Base-by-base conservation (phyloP, 75 land plant species). In the Pinus albicaulis region DNA sequence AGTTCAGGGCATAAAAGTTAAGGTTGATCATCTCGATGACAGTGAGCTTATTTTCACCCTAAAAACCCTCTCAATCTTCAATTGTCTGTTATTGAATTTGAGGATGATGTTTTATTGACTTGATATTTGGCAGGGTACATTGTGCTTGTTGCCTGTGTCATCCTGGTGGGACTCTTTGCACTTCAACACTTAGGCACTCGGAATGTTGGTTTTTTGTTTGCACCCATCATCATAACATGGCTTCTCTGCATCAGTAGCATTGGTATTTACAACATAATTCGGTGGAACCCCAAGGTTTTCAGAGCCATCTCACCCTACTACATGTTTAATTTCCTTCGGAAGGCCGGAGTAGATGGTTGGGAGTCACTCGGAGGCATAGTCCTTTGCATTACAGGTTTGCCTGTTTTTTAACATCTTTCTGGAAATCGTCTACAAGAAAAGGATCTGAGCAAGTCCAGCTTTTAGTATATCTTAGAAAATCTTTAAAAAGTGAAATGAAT, bases 171-270 rank as follows among this genome's bases (percentile, higher is more conserved):
- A 3, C 83, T 92, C 17, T 94, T 94, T 74, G 80, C 91, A 3
- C 82, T 94, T 68, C 97, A 92, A 74, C 90, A 92, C 62, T 84
- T 65, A 76, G 94, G 97, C n/a, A 94, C 97, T 55, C 92, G 81
- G 60, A 82, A 83, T 13, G 94, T 91, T 55, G 89, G 89, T 20
- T 89, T 90, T 64, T 36, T 93, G 61, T 94, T 94, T 79, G 92
- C 94, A 26, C 97, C 97, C 31, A 70, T 94, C 16, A 38, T 90
- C 48, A 60, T 90, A 31, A 77, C 85, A 6, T 94, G 97, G 97
- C 88, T 94, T 8, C 52, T 88, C 53, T 89, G 90, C 80, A 89
- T 88, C 53, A 71, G 80, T 69, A 53, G 72, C 5, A 68, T 91
- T 77, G 97, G 97, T 11, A 53, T 90, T 19, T 94, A 91, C 86